A percentile compares a stretch with the other conserved stretches of the same genome.
phyloP scores from a whole-genome alignment of 2,329 filamentous ascomycete genomes.

The Curvularia eragrostidis region DNA sequence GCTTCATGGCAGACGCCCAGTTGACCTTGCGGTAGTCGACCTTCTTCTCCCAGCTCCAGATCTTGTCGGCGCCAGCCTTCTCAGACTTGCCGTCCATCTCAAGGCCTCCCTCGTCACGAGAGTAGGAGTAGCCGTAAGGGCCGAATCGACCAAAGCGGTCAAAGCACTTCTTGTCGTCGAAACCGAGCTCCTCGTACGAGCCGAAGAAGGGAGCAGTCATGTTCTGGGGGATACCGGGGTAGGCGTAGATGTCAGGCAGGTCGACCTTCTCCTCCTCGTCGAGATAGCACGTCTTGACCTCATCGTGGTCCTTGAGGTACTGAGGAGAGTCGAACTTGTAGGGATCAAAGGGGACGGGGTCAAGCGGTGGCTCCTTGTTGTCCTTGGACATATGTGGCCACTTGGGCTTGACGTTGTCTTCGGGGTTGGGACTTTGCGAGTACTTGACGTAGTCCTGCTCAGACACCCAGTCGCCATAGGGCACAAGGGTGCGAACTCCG shows the following conservation, averaged over 20 bases:
- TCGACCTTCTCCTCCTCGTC: constrained; percentile 64
- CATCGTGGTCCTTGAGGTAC: constrained; percentile 58
- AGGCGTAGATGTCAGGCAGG: constrained; percentile 70
- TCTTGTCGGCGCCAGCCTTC: constrained; percentile 52
- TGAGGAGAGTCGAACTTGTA: constrained; percentile 54
- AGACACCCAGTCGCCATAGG: constrained; percentile 50
- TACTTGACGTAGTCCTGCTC: constrained; percentile 55
- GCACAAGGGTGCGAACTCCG: constrained; percentile 56
- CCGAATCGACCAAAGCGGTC: constrained; percentile 59
- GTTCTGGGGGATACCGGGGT: constrained; percentile 61
- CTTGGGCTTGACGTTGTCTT: constrained; percentile 49
- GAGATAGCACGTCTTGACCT: constrained; percentile 68
- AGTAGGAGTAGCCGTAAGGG: constrained; percentile 60
- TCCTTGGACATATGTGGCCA: constrained; percentile 45
- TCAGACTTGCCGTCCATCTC: constrained; percentile 57
- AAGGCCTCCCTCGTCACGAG: constrained; percentile 54
- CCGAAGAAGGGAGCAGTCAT: constrained; percentile 58
- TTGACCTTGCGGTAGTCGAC: constrained; percentile 57
- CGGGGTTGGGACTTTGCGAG: constrained; percentile 47
- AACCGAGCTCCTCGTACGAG: constrained; percentile 56
- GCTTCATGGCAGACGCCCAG: constrained; percentile 57
- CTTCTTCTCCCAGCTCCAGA: constrained; percentile 58
- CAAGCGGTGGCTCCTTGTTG: constrained; percentile 47
- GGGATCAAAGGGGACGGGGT: constrained; percentile 54
- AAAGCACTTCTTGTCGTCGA: constrained; percentile 58